Evolutionary conservation across 1,139 yeast species (phyloP).

Genomic region (Yamadazyma trypodendri): DNA sequence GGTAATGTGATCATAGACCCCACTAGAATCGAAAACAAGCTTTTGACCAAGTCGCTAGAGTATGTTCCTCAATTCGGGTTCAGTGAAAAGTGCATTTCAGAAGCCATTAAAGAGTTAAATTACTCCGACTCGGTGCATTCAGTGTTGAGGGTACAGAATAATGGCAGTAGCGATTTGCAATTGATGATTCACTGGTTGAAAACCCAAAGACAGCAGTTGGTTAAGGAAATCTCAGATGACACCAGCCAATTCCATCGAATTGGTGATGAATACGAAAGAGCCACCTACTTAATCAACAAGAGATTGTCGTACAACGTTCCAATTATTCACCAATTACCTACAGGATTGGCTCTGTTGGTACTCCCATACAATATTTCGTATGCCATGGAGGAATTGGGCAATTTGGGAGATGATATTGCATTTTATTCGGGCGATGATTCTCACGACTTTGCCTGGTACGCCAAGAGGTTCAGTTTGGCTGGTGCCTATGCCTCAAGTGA

Average conservation of each 20-base stretch:
- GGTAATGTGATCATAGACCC: conserved; percentile 33
- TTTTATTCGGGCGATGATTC: conserved; percentile 78
- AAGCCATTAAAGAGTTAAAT: conserved; percentile 60
- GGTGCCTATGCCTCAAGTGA: conserved; percentile 73
- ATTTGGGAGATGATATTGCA: conserved; percentile 73
- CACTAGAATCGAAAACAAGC: conserved; percentile 30
- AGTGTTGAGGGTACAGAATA: conserved; percentile 41
- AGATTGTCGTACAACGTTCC: conserved; percentile 67
- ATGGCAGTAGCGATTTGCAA: conserved; percentile 41
- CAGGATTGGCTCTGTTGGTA: conserved; percentile 55
- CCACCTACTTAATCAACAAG: conserved; percentile 50
- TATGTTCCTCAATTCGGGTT: conserved; percentile 75
- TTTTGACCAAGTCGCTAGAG: conserved; percentile 36
- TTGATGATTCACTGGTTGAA: conserved; percentile 48
- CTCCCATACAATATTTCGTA: conserved; percentile 50
- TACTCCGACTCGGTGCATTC: conserved; percentile 68
- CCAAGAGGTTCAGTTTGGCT: conserved; percentile 73
- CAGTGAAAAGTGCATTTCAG: conserved; percentile 54
- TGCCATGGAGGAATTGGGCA: conserved; percentile 67
- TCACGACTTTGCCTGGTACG: conserved; percentile 90
- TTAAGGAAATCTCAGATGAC: conserved; percentile 26
- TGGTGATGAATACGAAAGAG: conserved; percentile 57
- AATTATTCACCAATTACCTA: conserved; percentile 40
- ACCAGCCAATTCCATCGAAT: conserved; percentile 26
- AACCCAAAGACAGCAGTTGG: conserved; percentile 33